Base-by-base conservation (phyloP, 257 asterid species). In the Verbena officinalis region DNA sequence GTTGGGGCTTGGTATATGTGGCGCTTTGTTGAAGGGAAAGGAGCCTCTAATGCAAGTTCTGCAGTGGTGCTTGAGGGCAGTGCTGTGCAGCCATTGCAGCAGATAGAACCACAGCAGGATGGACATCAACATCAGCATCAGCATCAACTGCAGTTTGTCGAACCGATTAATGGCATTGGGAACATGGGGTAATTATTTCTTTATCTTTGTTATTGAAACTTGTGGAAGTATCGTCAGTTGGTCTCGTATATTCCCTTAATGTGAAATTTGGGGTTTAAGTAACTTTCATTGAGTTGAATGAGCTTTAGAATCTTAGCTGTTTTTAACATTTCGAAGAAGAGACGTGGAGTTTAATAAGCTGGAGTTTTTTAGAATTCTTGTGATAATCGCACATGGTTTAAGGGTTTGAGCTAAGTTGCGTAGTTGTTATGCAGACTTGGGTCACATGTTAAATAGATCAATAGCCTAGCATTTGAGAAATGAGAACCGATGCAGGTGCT, bases 1-100 rank as follows among this genome's bases (percentile, higher is more conserved):
- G 95, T 90, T 42, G 99, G 96, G 70, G 89, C 97, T 0, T 93
- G 99, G 97, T 93, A 93, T 73, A 86, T 93, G 99, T 88, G 99
- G 97, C 77, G 95, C 81, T 70, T 86, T 23, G 79, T 74, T 7
- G 99, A 90, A 64, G 95, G 83, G 62, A 93, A 87, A 72, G 91
- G 87, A 48, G 64, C 87, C 9, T 80, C 82, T 3, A 64, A 81
- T 24, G 73, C 80, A 4, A 81, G 70, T 17, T 67, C 83, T 17
- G 71, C 80, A 15, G 69, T 67, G 50, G 45, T 80, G n/a, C 74
- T 81, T 46, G 92, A 80, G 27, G 81, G 76, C 36, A 69, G 71
- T 68, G 67, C 40, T 62, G 86, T 72, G 73, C 91, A 78, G 79
- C 91, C 97, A 1, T 68, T 89, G 88, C 96, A 85, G 73, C 91